Conservation (phyloP, 2,329 filamentous ascomycete species). For the Lachnellula arida region DNA sequence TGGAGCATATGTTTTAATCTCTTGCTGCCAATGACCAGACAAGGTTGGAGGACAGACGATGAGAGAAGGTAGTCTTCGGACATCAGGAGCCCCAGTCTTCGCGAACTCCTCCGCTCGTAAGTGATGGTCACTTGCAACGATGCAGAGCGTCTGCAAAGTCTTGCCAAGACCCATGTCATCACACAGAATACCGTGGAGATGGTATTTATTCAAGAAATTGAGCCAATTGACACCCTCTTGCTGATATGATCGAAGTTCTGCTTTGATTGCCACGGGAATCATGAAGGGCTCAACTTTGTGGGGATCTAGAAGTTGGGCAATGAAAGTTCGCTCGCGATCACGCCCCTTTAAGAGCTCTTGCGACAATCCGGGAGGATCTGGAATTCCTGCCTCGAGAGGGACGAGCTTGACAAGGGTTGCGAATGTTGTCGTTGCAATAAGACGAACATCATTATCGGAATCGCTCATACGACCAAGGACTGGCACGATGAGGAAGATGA, state of each 20-base stretch:
- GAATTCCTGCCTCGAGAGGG: constrained; percentile 93
- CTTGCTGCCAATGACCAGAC: constrained; percentile 97
- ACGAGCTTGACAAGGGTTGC: constrained; percentile 96
- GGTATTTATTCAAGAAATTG: constrained; percentile 95
- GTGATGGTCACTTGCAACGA: constrained; percentile 96
- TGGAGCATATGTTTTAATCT: constrained; percentile 91
- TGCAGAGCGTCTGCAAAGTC: constrained; percentile 94
- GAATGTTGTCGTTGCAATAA: constrained; percentile 94
- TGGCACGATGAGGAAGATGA: constrained; percentile 97
- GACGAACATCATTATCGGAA: constrained; percentile 89
- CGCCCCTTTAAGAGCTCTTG: constrained; percentile 82
- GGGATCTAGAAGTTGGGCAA: constrained; percentile 89
- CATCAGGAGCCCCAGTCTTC: constrained; percentile 74
- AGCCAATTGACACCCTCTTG: constrained; percentile 99
- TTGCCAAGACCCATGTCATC: constrained; percentile 99
- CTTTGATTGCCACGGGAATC: constrained; percentile 95
- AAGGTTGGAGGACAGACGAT: constrained; percentile 95
- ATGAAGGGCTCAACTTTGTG: constrained; percentile 94
- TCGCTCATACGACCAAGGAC: constrained; percentile 98
- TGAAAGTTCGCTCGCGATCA: constrained; percentile 93
- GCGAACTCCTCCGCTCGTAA: constrained; percentile 85
- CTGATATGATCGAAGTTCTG: constrained; percentile 92
- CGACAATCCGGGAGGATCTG: constrained; percentile 89
- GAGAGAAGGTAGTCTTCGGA: constrained; percentile 76
- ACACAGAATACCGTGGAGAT: constrained; percentile 95